A percentile compares a stretch with the other conserved stretches of the same genome.
Conservation (phyloP, 2,329 filamentous ascomycete genomes). For the Fusarium continuum region DNA sequence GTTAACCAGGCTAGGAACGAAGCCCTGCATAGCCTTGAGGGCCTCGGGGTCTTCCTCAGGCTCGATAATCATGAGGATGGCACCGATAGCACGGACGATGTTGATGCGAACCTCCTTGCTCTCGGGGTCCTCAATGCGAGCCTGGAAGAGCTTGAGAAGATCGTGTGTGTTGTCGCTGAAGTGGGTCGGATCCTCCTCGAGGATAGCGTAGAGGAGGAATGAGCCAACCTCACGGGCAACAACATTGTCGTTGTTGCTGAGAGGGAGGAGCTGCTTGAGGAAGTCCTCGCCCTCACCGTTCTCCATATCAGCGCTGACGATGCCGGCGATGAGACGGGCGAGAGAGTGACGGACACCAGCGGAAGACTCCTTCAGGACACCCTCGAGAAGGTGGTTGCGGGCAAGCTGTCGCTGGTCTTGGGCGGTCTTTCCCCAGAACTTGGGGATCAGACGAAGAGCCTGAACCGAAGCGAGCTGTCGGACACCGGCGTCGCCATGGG, state of each 20-base stretch:
- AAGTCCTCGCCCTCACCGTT: constrained; percentile 83
- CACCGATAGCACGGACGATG: constrained; percentile 89
- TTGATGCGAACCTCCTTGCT: constrained; percentile 94
- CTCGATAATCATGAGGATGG: constrained; percentile 86
- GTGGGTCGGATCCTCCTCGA: constrained; percentile 86
- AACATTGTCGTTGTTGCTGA: constrained; percentile 77
- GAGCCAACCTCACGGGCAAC: constrained; percentile 88
- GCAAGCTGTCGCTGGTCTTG: constrained; percentile 81
- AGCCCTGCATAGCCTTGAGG: constrained; percentile 77
- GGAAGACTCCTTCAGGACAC: constrained; percentile 81
- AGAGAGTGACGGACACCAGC: constrained; percentile 84
- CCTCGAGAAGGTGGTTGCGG: constrained; percentile 83
- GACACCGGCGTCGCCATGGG: constrained; percentile 75
- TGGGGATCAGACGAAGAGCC: constrained; percentile 80
- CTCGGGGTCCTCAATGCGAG: constrained; percentile 88
- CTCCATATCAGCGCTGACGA: constrained; percentile 83
- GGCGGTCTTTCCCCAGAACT: constrained; percentile 83
- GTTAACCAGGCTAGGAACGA: constrained; percentile 87
- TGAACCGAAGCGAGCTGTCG: constrained; percentile 94
- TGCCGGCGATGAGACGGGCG: constrained; percentile 85
- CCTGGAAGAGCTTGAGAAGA: constrained; percentile 83
- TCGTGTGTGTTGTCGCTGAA: constrained; percentile 83
- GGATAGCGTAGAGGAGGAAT: constrained; percentile 90
- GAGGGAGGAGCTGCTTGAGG: constrained; percentile 79
- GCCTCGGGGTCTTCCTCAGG: constrained; percentile 82